A percentile compares a stretch with the other conserved stretches of the same genome.
Conservation (phyloP, 495 filamentous ascomycete species). For the Xylaria cubensis region DNA sequence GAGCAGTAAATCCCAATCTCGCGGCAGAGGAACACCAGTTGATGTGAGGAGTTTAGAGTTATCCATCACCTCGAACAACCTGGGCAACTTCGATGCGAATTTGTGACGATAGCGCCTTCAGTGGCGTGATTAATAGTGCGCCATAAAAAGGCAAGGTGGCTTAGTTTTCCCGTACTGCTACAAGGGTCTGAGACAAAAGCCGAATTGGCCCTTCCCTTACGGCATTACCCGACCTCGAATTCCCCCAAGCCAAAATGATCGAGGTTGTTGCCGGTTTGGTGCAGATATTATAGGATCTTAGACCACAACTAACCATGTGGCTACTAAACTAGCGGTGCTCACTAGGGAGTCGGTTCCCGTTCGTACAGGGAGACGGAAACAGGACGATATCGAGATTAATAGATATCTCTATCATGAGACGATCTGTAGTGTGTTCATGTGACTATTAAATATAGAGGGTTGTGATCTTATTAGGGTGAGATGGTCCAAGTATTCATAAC, state of each 20-base stretch:
- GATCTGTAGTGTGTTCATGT: not conserved
- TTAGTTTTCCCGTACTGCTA: not conserved
- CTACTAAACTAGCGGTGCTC: not conserved
- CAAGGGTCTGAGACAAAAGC: not conserved
- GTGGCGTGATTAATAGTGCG: not conserved
- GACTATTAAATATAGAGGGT: not conserved
- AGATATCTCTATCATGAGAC: not conserved
- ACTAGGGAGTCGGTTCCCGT: too few species aligned
- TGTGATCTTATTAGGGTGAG: not conserved
- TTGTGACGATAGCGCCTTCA: not conserved
- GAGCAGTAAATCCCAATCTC: not conserved
- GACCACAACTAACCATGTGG: not conserved
- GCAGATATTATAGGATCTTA: not conserved
- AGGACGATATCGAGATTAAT: not conserved
- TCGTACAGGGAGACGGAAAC: too few species aligned
- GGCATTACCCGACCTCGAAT: not conserved
- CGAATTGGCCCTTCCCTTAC: not conserved
- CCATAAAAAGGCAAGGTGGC: not conserved
- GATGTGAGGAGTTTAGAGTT: not conserved
- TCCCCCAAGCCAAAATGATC: not conserved
- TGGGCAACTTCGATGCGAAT: not conserved
- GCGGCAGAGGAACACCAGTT: not conserved
- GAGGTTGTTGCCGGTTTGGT: not conserved
- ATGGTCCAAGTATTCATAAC: not conserved
- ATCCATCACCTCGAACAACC: conserved; percentile 2